phyloP scores from a whole-genome alignment of 2,329 filamentous ascomycete genomes.

The Penicillium sp. region DNA sequence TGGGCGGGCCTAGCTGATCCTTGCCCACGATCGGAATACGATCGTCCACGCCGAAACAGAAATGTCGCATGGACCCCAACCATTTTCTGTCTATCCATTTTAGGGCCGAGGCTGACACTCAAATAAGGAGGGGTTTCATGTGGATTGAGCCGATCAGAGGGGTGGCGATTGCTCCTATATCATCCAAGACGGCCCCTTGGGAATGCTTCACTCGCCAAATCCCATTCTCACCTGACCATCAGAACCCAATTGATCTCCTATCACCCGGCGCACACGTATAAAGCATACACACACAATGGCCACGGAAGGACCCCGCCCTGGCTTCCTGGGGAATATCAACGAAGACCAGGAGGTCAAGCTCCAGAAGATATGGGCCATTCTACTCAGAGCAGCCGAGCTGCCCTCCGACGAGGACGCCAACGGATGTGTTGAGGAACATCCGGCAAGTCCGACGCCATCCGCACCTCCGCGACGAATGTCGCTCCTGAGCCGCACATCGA shows the following conservation, averaged over 20 bases:
- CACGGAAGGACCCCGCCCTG: conserved; percentile 37
- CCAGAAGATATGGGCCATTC: conserved; percentile 76
- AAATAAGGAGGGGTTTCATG: conserved; percentile 21
- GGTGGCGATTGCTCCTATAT: conserved; percentile 5
- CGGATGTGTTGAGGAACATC: conserved; percentile 50
- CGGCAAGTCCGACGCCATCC: conserved; percentile 25
- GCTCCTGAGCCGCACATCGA: conserved; percentile 37
- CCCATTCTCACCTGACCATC: background rate
- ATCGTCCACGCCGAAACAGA: conserved; percentile 3
- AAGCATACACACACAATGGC: conserved; percentile 11
- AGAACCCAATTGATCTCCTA: background rate
- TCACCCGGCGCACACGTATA: background rate
- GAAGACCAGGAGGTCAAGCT: conserved; percentile 82
- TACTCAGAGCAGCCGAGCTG: conserved; percentile 71
- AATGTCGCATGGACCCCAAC: conserved; percentile 5
- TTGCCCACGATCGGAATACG: conserved; percentile 1
- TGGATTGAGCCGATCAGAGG: conserved; percentile 17
- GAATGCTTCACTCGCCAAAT: background rate
- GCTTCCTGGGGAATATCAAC: conserved; percentile 81
- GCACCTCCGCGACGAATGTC: conserved; percentile 38
- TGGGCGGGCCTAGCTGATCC: conserved; percentile 6
- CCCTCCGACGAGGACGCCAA: conserved; percentile 41
- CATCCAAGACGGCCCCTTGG: background rate
- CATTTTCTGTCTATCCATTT: background rate
- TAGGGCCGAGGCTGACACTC: conserved; percentile 17